phyloP scores from a whole-genome alignment of 345 rosid species.

The Chamaenerion angustifolium region DNA sequence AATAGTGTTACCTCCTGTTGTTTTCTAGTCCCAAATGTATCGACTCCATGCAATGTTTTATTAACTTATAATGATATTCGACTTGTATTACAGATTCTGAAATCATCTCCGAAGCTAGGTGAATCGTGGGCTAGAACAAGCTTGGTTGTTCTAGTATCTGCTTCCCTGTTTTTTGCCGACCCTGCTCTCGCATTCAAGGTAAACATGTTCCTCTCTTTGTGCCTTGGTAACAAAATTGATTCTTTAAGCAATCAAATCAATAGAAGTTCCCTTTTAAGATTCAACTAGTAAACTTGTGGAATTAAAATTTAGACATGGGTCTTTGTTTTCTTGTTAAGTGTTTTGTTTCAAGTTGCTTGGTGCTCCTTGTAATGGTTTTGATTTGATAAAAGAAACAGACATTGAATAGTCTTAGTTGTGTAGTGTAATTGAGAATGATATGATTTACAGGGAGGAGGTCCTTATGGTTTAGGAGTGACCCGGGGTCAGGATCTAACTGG shows the following conservation, averaged over 20 bases:
- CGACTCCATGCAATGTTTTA: background rate
- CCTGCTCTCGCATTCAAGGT: conserved; percentile 87
- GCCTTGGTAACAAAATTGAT: no score
- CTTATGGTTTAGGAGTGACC: conserved; percentile 78
- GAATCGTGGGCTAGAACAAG: conserved; percentile 33
- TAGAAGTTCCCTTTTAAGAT: background rate
- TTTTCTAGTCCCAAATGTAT: no score
- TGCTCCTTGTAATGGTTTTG: no score
- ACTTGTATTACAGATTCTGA: conserved; percentile 6
- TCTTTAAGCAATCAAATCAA: no score
- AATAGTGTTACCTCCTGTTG: background rate
- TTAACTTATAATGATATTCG: background rate
- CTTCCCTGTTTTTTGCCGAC: conserved; percentile 52
- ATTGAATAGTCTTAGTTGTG: no score
- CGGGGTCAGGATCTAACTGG: conserved; percentile 89
- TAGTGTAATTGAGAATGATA: background rate
- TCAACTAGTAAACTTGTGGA: no score
- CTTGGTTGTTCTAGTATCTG: conserved; percentile 49
- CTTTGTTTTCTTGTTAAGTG: background rate
- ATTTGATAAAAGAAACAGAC: no score
- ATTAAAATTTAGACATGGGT: background rate
- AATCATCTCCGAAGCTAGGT: conserved; percentile 14
- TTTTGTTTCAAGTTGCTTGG: no score
- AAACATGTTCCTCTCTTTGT: background rate
- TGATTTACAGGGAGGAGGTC: conserved; percentile 71